Evolutionary conservation across 768 basidiomycete genomes (phyloP).

Genomic region (Leccinum pellstonianum): DNA sequence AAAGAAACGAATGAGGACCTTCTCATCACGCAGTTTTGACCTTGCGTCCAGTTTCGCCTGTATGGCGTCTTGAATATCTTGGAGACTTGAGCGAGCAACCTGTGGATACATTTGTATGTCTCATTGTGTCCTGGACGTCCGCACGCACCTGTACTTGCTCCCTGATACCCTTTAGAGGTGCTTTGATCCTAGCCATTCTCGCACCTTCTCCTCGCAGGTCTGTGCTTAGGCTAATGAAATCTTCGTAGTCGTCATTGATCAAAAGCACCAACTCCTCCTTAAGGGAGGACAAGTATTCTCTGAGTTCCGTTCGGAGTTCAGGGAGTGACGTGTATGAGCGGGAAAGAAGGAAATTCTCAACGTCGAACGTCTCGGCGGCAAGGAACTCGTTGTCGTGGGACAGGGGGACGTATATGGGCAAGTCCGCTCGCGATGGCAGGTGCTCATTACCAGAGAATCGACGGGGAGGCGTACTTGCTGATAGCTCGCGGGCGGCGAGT

Average conservation of each 20-base stretch:
- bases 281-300: conserved; percentile 77
- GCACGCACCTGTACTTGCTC: conserved; percentile 64
- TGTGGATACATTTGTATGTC: conserved; percentile 3
- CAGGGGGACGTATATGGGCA: conserved; percentile 68
- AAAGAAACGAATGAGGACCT: conserved; percentile 40
- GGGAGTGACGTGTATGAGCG: conserved; percentile 81
- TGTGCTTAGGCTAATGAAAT: conserved; percentile 94
- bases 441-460: conserved; percentile 11
- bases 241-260: conserved; percentile 98
- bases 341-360: conserved; percentile 86
- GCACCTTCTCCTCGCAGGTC: conserved; percentile 84
- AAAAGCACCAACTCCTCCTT: conserved; percentile 94
- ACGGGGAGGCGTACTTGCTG: conserved; percentile 13
- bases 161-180: conserved; percentile 64
- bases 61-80: conserved; percentile 67
- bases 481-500: conserved; percentile 54
- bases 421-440: conserved; percentile 36
- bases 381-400: conserved; percentile 79
- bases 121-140: neutral
- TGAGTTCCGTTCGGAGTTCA: conserved; percentile 83
- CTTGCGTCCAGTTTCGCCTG: conserved; percentile 74
- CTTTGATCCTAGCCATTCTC: conserved; percentile 63
- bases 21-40: conserved; percentile 78
- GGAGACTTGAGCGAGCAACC: conserved; percentile 65
- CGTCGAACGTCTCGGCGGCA: conserved; percentile 65